Evolutionary conservation across 129 eudicot genomes (phyloP), one percentile per base, ranked within the genome.

Genomic region (Arctium lappa): DNA sequence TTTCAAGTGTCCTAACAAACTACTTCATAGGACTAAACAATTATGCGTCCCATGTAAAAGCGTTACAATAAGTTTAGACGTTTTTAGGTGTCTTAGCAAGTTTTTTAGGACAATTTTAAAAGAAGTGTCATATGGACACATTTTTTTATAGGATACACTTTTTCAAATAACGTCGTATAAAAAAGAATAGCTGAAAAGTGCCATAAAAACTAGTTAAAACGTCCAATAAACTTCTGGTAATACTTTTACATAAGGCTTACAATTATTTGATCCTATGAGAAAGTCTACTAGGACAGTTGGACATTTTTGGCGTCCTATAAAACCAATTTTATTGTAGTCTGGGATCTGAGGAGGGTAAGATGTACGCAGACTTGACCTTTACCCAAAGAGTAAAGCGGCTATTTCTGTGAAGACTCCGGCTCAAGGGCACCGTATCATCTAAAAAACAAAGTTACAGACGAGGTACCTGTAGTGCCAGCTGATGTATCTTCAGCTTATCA

Each of bases 401-500:
- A 40, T 40, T 40, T 40, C 46, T 40, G 3, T 34, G 37, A 34
- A 34, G 37, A 34, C 37, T 34, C 37, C 37, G 3, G 3, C 27
- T 34, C 37, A 1, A 34, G 37, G 37, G 27, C 39, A 5, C 38
- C 8, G 8, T n/a, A 36, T 0, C 4, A 15, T 62, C 16, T 56
- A 39, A 65, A 40, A 66, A 69, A 76, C 9, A 27, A 5, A 13
- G 68, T 27, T 56, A 37, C 50, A 85, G 11, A 74, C 72, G 77
- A 73, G 6, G 50, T 79, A 94, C 98, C 97, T 81, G 88, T 31
- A 30, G 87, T 86, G 29, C 12, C 82, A 37, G 86, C 75, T 30
- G 87, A 82, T 42, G 22, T 69, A 16, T 89, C 92, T 72, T 89
- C 95, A 73, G 37, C 56, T 72, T 88, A 88, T 94, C 94, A 89